Percentiles rank a stretch among this genome's conserved stretches.
Evolutionary conservation across 768 basidiomycete species (phyloP).

Genomic region (Amanita brunnescens): DNA sequence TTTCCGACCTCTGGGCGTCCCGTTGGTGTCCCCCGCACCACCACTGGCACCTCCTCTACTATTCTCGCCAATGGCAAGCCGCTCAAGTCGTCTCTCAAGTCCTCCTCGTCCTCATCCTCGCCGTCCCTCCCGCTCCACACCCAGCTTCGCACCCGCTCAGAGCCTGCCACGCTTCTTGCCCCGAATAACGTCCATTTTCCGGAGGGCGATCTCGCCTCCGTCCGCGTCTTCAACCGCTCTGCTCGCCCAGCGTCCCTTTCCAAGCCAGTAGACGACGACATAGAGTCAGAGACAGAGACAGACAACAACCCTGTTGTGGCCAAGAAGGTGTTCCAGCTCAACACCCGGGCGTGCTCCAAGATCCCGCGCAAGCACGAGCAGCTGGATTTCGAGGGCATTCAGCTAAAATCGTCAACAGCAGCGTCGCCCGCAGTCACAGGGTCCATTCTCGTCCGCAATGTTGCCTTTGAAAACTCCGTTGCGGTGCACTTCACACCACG

Average conservation of each 20-base stretch:
- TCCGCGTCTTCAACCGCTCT: conserved; percentile 53
- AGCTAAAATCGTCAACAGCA: conserved; percentile 11
- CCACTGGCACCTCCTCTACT: conserved; percentile 25
- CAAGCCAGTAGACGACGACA: conserved; percentile 32
- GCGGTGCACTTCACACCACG: conserved; percentile 73
- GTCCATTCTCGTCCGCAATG: conserved; percentile 74
- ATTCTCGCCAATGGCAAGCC: conserved; percentile 73
- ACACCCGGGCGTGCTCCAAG: conserved; percentile 15
- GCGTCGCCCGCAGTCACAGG: conserved; percentile 45
- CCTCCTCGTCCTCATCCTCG: conserved; percentile 41
- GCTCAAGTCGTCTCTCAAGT: conserved; percentile 80
- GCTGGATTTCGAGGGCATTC: conserved; percentile 21
- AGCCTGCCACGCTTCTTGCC: conserved; percentile 44
- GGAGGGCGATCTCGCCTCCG: conserved; percentile 47
- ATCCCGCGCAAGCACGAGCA: conserved; percentile 15
- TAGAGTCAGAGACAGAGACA: conserved; percentile 35
- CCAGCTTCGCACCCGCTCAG: conserved; percentile 36
- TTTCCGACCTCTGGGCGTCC: too few species aligned
- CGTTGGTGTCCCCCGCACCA: too few species aligned
- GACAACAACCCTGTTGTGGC: too few species aligned
- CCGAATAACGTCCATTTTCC: conserved; percentile 89
- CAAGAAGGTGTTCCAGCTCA: conserved; percentile 15
- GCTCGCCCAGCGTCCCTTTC: conserved; percentile 60
- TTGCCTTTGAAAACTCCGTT: conserved; percentile 81
- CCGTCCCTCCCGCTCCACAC: conserved; percentile 37